Evolutionary conservation across 2,329 filamentous ascomycete species (phyloP).

Genomic region (Neobulgaria alba): DNA sequence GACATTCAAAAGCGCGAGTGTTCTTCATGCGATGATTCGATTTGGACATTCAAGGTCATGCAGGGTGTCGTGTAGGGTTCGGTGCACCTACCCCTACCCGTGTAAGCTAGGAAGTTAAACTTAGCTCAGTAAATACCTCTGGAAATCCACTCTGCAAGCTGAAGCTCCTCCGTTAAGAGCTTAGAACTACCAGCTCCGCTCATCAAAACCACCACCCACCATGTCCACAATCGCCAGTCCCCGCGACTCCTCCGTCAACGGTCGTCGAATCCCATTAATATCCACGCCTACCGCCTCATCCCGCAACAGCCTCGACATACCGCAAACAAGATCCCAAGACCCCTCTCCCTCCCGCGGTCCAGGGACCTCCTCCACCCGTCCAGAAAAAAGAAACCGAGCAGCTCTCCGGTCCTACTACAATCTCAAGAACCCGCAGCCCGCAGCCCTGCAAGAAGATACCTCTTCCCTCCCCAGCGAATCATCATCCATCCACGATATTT

Average conservation of each 20-base stretch:
- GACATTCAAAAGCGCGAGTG: too few relatives aligned
- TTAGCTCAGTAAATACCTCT: background rate
- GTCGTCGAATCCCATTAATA: constrained; percentile 48
- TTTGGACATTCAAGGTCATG: too few relatives aligned
- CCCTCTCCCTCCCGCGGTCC: constrained; percentile 41
- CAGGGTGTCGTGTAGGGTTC: too few relatives aligned
- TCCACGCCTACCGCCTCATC: constrained; percentile 64
- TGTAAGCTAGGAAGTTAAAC: background rate
- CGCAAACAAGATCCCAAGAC: constrained; percentile 44
- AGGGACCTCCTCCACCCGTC: constrained; percentile 17
- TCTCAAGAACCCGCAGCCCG: constrained; percentile 41
- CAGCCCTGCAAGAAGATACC: constrained; percentile 2
- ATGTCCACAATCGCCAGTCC: constrained; percentile 61
- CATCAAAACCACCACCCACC: background rate
- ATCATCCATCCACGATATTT: constrained; percentile 15
- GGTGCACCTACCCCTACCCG: too few relatives aligned
- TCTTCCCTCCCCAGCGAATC: constrained; percentile 5
- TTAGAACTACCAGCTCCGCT: constrained; percentile 2
- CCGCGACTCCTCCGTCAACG: constrained; percentile 47
- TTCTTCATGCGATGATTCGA: too few relatives aligned
- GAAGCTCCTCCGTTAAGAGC: background rate
- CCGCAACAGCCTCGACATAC: constrained; percentile 65
- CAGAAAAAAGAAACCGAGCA: constrained; percentile 52
- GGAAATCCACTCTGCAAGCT: background rate
- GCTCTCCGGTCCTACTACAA: constrained; percentile 95